A percentile compares a stretch with the other conserved stretches of the same genome.
Evolutionary conservation across 2,329 filamentous ascomycete species (phyloP).

Genomic region (Dryadomyces quercivorus): DNA sequence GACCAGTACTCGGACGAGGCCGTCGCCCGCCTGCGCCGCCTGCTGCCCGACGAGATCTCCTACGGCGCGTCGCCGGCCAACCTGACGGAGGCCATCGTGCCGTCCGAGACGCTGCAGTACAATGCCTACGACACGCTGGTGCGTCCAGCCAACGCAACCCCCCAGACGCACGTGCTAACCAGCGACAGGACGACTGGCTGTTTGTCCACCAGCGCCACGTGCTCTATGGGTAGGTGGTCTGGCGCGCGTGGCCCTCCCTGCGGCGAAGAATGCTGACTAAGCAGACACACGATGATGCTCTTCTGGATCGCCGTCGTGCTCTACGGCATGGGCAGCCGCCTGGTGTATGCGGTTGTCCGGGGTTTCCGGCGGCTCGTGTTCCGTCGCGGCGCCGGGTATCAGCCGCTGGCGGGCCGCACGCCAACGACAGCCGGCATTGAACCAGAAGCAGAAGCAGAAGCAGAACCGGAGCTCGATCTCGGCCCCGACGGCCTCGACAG

Average conservation of each 20-base stretch:
- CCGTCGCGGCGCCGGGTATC: neutral
- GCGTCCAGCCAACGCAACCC: neutral
- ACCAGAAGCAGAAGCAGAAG: neutral
- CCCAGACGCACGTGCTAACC: neutral
- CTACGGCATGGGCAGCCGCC: constrained; percentile 10
- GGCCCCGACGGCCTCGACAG: neutral
- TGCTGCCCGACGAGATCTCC: constrained; percentile 18
- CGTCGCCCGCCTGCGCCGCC: constrained; percentile 17
- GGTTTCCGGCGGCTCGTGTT: neutral
- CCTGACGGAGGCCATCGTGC: constrained; percentile 22
- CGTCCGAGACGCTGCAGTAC: constrained; percentile 20
- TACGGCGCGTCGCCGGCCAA: neutral
- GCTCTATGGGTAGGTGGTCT: constrained; percentile 22
- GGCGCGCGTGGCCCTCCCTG: too few relatives aligned
- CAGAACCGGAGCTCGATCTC: neutral
- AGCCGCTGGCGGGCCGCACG: neutral
- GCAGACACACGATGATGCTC: constrained; percentile 15
- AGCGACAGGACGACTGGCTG: constrained; percentile 14
- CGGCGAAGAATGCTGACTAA: neutral
- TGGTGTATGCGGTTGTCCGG: neutral
- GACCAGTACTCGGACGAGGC: constrained; percentile 22
- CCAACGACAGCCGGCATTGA: neutral
- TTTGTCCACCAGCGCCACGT: constrained; percentile 24
- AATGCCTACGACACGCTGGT: constrained; percentile 27
- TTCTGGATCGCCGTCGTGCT: constrained; percentile 27